phyloP scores from a whole-genome alignment of 495 filamentous ascomycete species.

The Xanthoparmelia taractica region DNA sequence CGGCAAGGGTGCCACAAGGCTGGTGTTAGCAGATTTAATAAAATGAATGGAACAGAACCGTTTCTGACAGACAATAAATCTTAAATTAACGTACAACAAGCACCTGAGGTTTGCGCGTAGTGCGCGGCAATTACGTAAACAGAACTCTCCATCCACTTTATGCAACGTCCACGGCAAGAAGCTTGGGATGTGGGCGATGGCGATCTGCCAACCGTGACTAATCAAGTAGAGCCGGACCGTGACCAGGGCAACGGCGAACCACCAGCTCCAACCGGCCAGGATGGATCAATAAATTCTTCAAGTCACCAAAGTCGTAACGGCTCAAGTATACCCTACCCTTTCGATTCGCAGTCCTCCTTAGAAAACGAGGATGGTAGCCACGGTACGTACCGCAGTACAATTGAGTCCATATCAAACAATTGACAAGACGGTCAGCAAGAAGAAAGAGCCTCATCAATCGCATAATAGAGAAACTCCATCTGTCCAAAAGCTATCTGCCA shows the following conservation, averaged over 20 bases:
- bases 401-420: neutral
- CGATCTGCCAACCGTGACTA: neutral
- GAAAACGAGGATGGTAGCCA: neutral
- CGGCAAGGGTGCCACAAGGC: too few relatives aligned
- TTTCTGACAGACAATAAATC: too few relatives aligned
- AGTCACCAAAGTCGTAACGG: neutral
- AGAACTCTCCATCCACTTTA: neutral
- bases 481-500: neutral
- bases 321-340: neutral
- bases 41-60: too few relatives aligned
- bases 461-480: neutral
- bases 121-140: neutral
- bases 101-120: neutral
- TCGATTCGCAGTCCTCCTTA: constrained; percentile 4
- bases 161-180: neutral
- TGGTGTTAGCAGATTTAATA: too few relatives aligned
- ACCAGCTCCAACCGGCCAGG: neutral
- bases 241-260: neutral
- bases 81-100: too few relatives aligned
- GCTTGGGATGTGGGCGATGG: neutral
- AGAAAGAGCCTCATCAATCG: neutral
- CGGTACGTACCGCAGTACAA: neutral
- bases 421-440: neutral
- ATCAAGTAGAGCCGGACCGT: neutral
- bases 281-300: neutral